phyloP scores from a whole-genome alignment of 176 grass and related monocot genomes.

The Aegilops tauschii region DNA sequence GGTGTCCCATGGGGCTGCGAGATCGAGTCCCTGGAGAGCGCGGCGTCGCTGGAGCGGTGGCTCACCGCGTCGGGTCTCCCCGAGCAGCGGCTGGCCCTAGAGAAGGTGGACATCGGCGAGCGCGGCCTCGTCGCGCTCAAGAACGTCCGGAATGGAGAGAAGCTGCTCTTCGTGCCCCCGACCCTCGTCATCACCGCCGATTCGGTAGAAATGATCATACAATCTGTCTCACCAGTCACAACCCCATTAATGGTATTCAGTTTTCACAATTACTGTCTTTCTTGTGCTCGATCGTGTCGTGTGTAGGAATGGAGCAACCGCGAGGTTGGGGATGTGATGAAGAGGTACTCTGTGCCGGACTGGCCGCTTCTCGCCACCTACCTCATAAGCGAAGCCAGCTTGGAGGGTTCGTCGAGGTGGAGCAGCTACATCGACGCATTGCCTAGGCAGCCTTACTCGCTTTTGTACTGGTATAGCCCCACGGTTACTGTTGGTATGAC shows the following conservation, averaged over 20 bases:
- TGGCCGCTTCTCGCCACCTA: constrained; percentile 95
- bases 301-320: constrained; percentile 71
- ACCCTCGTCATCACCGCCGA: constrained; percentile 80
- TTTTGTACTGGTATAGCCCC: constrained; percentile 80
- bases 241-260: not conserved
- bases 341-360: constrained; percentile 78
- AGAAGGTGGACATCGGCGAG: constrained; percentile 78
- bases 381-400: constrained; percentile 91
- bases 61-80: constrained; percentile 76
- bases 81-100: constrained; percentile 66
- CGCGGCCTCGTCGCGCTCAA: constrained; percentile 88
- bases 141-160: constrained; percentile 93
- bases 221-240: not conserved
- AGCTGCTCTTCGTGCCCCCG: constrained; percentile 94
- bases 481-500: not conserved
- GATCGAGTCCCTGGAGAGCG: constrained; percentile 87
- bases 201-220: constrained; percentile 43
- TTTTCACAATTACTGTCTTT: not conserved
- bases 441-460: constrained; percentile 94
- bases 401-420: constrained; percentile 70
- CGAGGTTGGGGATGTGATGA: constrained; percentile 70
- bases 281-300: constrained; percentile 12
- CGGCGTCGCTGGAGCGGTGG: constrained; percentile 76
- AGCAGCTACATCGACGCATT: constrained; percentile 84
- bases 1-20: constrained; percentile 83